phyloP scores from a whole-genome alignment of 805 yeast species.

The Candida patagonica region DNA sequence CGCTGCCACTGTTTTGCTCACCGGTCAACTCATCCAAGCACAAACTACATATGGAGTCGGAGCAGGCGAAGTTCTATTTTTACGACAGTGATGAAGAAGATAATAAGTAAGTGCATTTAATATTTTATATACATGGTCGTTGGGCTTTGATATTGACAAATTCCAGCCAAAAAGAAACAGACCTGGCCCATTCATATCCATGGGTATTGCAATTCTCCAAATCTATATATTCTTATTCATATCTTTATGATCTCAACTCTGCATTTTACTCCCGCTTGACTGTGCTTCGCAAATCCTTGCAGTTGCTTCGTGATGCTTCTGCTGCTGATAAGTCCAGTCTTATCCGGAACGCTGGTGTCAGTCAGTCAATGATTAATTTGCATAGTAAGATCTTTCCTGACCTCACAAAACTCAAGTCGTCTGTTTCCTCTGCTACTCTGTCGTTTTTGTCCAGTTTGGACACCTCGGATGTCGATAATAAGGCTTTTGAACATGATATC shows the following conservation, averaged over 20 bases:
- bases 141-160: constrained; percentile 11
- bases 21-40: no score
- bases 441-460: constrained; percentile 17
- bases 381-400: background rate
- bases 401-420: constrained; percentile 22
- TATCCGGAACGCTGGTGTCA: background rate
- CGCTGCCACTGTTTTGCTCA: no score
- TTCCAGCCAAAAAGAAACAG: background rate
- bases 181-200: background rate
- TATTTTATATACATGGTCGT: background rate
- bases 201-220: constrained; percentile 58
- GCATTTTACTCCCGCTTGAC: constrained; percentile 67
- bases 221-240: constrained; percentile 77
- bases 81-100: no score
- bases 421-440: constrained; percentile 17
- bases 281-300: constrained; percentile 66
- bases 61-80: no score
- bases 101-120: no score
- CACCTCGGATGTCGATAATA: constrained; percentile 4
- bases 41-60: no score
- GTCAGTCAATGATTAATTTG: background rate
- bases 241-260: constrained; percentile 73
- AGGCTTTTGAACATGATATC: background rate
- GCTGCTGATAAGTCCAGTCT: constrained; percentile 7
- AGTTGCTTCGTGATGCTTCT: constrained; percentile 61